phyloP scores from a whole-genome alignment of 2,329 filamentous ascomycete species.

The Colletotrichum nymphaeae region DNA sequence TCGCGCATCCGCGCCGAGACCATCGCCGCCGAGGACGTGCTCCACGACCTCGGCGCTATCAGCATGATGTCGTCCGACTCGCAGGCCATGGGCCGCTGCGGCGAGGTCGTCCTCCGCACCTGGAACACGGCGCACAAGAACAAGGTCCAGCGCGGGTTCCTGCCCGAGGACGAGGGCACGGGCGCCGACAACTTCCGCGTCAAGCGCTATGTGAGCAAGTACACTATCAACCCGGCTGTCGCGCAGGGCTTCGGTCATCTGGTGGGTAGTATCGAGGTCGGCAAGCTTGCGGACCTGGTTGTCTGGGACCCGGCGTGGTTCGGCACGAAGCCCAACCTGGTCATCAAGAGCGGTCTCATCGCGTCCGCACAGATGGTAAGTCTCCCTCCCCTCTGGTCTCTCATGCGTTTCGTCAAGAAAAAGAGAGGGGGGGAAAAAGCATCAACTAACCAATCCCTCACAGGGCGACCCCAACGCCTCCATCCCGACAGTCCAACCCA shows the following conservation, averaged over 20 bases:
- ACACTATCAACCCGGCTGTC: slow-evolving; percentile 93
- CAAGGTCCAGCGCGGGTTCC: slow-evolving; percentile 81
- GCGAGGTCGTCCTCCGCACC: slow-evolving; percentile 90
- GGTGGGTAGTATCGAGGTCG: slow-evolving; percentile 87
- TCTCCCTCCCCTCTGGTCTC: slow-evolving; percentile 21
- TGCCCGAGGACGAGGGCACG: slow-evolving; percentile 82
- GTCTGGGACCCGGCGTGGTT: slow-evolving; percentile 89
- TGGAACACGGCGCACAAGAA: slow-evolving; percentile 99
- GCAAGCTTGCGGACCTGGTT: slow-evolving; percentile 90
- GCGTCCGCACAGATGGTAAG: slow-evolving; percentile 84
- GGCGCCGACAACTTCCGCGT: slow-evolving; percentile 91
- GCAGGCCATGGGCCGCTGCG: slow-evolving; percentile 96
- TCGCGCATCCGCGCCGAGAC: slow-evolving; percentile 94
- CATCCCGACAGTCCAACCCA: slow-evolving; percentile 88
- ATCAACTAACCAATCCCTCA: neutral
- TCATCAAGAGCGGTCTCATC: slow-evolving; percentile 91
- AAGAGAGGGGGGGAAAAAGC: too few relatives aligned
- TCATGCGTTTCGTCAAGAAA: slow-evolving; percentile 1
- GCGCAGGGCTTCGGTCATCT: slow-evolving; percentile 91
- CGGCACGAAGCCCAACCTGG: slow-evolving; percentile 83
- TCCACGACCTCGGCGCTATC: slow-evolving; percentile 94
- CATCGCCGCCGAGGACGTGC: slow-evolving; percentile 94
- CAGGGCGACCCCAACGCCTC: slow-evolving; percentile 84
- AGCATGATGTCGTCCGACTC: slow-evolving; percentile 98
- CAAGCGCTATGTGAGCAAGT: slow-evolving; percentile 94